phyloP scores from a whole-genome alignment of 1,284 basidiomycete genomes.

The Marasmius tenuissimus region DNA sequence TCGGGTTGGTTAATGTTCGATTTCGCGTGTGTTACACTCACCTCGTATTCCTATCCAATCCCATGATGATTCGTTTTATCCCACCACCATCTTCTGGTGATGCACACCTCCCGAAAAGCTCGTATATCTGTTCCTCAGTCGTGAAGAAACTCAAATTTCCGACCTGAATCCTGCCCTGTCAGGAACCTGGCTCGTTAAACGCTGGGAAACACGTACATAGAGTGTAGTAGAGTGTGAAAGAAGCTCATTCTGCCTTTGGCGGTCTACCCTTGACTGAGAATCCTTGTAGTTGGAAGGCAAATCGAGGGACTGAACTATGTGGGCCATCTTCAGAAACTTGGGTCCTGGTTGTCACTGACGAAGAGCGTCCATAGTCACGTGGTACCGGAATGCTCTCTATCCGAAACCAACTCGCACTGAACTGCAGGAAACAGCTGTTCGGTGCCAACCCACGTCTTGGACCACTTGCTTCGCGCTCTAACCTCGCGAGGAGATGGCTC shows the following conservation, averaged over 20 bases:
- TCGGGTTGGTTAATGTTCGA: neutral
- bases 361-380: neutral
- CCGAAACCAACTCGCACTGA: neutral
- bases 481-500: neutral
- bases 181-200: constrained; percentile 7
- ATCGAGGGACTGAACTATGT: constrained; percentile 84
- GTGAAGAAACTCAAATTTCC: constrained; percentile 98
- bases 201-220: constrained; percentile 53
- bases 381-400: neutral
- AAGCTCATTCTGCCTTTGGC: constrained; percentile 67
- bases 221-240: constrained; percentile 74
- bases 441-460: neutral
- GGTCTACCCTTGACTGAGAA: constrained; percentile 78
- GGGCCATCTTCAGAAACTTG: constrained; percentile 62
- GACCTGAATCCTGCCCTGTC: constrained; percentile 53
- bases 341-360: neutral
- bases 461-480: neutral
- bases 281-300: constrained; percentile 96
- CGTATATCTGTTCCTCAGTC: constrained; percentile 99
- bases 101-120: constrained; percentile 92
- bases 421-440: neutral
- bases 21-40: constrained; percentile 29
- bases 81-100: constrained; percentile 90
- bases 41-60: constrained; percentile 94
- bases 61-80: constrained; percentile 99